Base-by-base conservation (phyloP, 352 stramenopile genomes). In the Phytophthora nicotianae region DNA sequence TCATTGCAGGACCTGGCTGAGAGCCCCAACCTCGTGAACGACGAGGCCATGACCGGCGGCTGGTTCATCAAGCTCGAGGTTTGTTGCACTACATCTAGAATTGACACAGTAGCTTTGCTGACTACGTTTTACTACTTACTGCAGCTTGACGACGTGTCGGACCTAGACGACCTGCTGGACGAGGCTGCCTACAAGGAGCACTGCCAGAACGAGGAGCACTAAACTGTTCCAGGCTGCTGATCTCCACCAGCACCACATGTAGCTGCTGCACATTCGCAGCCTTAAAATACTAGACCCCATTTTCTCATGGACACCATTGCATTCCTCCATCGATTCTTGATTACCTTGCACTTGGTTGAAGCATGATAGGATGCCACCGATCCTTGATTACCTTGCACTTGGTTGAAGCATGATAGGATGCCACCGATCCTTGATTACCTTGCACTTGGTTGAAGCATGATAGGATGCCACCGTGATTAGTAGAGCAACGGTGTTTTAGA, bases 61-160 rank as follows among this genome's bases (percentile, higher is more conserved):
- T 97, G 90, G 90, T 96, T 97, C 68, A 87, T 95, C 62, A 96
- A 97, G 79, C 81, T 97, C 42, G 78, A 95, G 62, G 80, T 95
- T 40, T 45, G 74, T 68, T 47, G 41, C 21, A 24, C 21, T 50
- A 32, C 32, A 57, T 27, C 24, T 58, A 11, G 3, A 47, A 0
- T 17, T 20, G 10, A 45, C 8, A 3, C 24, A 43, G 11, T 17
- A 3, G 19, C 0, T 50, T 5, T 58, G 13, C 46, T 68, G 21
- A 66, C 40, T 46, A 23, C 53, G 13, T 42, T 49, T 16, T 33
- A 54, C 53, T 27, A 2, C 21, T 0, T 59, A 20, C n/a, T 62
- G 32, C 62, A 91, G 83, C 50, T 90, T 26, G 77, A 91, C 46
- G 71, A 95, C 69, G 52, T 65, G 29, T 71, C 73, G 50, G 89